A percentile compares a stretch with the other conserved stretches of the same genome.
Evolutionary conservation across 192 early-diverging fungal species (phyloP).

Genomic region (Coemansia sp.): DNA sequence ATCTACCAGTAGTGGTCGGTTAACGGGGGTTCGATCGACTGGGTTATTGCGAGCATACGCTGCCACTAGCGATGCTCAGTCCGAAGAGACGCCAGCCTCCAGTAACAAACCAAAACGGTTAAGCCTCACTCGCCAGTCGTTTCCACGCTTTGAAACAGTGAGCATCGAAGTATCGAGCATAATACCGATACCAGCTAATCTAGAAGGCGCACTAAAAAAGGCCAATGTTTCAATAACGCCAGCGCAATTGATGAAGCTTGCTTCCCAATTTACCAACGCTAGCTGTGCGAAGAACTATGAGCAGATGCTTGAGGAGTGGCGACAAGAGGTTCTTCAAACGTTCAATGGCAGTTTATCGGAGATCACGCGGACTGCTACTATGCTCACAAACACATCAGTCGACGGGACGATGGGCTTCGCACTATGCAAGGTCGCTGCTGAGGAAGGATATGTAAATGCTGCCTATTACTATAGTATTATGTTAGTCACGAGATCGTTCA

Average conservation of each 20-base stretch:
- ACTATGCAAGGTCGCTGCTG: constrained; percentile 42
- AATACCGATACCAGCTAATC: constrained; percentile 7
- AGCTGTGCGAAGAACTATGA: constrained; percentile 2
- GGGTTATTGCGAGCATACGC: neutral
- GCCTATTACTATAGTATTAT: constrained; percentile 28
- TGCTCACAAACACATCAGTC: constrained; percentile 13
- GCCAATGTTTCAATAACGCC: constrained; percentile 8
- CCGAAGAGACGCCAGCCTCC: neutral
- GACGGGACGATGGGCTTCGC: constrained; percentile 31
- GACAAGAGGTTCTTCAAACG: constrained; percentile 11
- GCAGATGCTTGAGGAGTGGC: constrained; percentile 29
- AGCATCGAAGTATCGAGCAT: constrained; percentile 9
- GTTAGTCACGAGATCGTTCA: constrained; percentile 13
- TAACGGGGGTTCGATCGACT: neutral
- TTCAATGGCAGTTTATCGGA: constrained; percentile 17
- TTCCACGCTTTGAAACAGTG: constrained; percentile 10
- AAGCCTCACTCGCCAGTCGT: constrained; percentile 10
- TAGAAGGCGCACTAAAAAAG: constrained; percentile 10
- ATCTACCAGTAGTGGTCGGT: neutral
- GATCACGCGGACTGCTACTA: constrained; percentile 16
- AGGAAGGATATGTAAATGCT: constrained; percentile 32
- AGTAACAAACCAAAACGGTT: constrained; percentile 3
- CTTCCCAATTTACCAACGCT: constrained; percentile 11
- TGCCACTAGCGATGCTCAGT: neutral
- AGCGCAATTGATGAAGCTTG: constrained; percentile 12